Evolutionary conservation across 1,139 yeast species (phyloP), one percentile per base, ranked within the genome.

Genomic region (Pichia sp.): DNA sequence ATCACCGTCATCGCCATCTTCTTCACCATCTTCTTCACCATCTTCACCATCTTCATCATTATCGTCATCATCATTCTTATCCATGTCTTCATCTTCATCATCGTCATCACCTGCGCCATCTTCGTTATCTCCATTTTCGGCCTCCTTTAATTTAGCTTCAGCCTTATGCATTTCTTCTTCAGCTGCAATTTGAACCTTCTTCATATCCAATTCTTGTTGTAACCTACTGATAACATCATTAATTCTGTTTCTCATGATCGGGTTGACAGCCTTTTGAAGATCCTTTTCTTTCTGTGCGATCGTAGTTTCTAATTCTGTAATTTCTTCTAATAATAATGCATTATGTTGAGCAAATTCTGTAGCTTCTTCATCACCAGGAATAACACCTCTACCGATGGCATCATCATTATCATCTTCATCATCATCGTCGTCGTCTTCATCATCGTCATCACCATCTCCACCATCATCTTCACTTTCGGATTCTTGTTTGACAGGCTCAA

Each of bases 241-340:
- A 63, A 90, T 86, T 68, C 97, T 84, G 68, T 85, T 87, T 63
- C 85, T 83, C 80, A 93, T 76, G 71, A 93, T 85, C 58, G 91
- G 91, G 63, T 90, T 90, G 17, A 91, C 81, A 2, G 95, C 91
- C 49, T 84, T 83, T 17, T 76, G 79, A 42, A 89, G 78, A 57
- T 88, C 93, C 45, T 76, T 76, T 61, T 80, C 81, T 60, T 91
- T 93, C 58, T 83, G 83, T 45, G 77, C 81, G 47, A 94, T 86
- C 0, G 93, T 91, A 37, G 79, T 70, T 60, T 87, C 91, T 53
- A 94, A 73, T 61, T 94, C 99, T n/a, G 76, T 71, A 46, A 94
- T 83, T 63, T 91, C 98, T 64, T 91, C 98, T 53, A 81, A 81
- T 51, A 93, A 71, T 57, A 90, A 75, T 60, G 85, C 90, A 56